These are phyloP conservation scores for Taphrina deformans DNA, from an alignment of 1,139 yeast species.

Conservation along the genomic window DNA sequence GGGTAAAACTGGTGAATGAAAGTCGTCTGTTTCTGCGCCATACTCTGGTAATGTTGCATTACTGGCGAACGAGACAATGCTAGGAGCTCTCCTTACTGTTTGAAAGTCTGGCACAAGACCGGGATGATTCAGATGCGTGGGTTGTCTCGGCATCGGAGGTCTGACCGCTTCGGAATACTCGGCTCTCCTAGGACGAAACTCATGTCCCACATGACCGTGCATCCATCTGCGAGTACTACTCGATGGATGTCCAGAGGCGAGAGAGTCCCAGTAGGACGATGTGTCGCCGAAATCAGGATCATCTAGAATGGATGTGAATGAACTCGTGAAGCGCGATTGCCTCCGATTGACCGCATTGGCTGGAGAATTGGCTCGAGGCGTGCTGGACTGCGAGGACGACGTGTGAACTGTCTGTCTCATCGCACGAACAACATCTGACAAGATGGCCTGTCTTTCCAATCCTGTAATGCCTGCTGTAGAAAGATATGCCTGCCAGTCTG, in stretches of 20 bases:
- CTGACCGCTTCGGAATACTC: neutral
- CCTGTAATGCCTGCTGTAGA: neutral
- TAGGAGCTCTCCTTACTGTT: constrained; percentile 4
- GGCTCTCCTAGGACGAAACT: neutral
- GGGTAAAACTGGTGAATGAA: constrained; percentile 3
- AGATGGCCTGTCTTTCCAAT: constrained; percentile 12
- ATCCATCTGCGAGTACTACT: neutral
- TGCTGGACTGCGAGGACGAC: neutral
- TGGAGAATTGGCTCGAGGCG: constrained; percentile 2
- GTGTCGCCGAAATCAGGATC: constrained; percentile 31
- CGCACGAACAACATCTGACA: constrained; percentile 19
- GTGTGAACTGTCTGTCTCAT: neutral
- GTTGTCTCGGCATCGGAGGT: constrained; percentile 1
- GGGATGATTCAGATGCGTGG: constrained; percentile 5
- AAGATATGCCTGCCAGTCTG: constrained; percentile 19
- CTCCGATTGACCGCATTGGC: neutral
- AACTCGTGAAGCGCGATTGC: neutral
- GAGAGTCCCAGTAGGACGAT: constrained; percentile 17
- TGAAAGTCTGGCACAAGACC: neutral
- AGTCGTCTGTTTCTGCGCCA: neutral
- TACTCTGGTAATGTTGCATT: constrained; percentile 27
- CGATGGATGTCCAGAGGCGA: neutral
- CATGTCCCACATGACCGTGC: neutral
- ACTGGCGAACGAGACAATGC: constrained; percentile 7
- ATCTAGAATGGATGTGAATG: constrained; percentile 4